A percentile compares a stretch with the other conserved stretches of the same genome.
These are phyloP conservation scores for Kazachstania africana DNA, from an alignment of 805 yeast genomes.

Conservation along the genomic window DNA sequence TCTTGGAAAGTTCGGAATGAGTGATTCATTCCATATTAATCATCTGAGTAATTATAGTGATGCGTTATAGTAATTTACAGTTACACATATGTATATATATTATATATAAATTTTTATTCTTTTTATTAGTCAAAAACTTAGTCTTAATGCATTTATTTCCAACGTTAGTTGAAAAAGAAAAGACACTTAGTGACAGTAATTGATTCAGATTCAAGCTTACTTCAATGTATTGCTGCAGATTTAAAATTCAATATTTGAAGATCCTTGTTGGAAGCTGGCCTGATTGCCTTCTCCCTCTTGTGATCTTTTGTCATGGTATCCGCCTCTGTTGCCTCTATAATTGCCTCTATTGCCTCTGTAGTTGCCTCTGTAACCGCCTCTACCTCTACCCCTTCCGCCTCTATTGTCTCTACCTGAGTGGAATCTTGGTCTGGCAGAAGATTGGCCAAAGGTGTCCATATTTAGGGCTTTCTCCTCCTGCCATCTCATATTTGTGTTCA, in stretches of 20 bases:
- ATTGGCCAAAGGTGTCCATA: constrained; percentile 75
- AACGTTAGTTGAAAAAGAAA: too few relatives aligned
- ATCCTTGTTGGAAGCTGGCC: background rate
- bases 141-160: too few relatives aligned
- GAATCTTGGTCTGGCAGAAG: constrained; percentile 35
- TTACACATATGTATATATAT: too few relatives aligned
- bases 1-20: too few relatives aligned
- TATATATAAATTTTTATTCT: too few relatives aligned
- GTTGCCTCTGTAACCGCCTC: constrained; percentile 18
- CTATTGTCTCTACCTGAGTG: constrained; percentile 26
- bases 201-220: too few relatives aligned
- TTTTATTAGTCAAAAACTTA: too few relatives aligned
- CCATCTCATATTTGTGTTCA: constrained; percentile 44
- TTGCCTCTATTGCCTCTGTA: constrained; percentile 15
- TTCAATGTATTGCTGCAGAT: too few relatives aligned
- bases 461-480: constrained; percentile 62
- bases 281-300: too few relatives aligned
- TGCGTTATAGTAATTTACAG: background rate
- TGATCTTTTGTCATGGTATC: too few relatives aligned
- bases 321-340: constrained; percentile 10
- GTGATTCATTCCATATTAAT: background rate
- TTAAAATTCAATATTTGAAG: background rate
- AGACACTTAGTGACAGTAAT: too few relatives aligned
- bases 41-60: constrained; percentile 1
- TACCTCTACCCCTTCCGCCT: constrained; percentile 25